These are phyloP conservation scores for Lecanicillium sp. DNA, from an alignment of 2,329 filamentous ascomycete species.

Conservation along the genomic window DNA sequence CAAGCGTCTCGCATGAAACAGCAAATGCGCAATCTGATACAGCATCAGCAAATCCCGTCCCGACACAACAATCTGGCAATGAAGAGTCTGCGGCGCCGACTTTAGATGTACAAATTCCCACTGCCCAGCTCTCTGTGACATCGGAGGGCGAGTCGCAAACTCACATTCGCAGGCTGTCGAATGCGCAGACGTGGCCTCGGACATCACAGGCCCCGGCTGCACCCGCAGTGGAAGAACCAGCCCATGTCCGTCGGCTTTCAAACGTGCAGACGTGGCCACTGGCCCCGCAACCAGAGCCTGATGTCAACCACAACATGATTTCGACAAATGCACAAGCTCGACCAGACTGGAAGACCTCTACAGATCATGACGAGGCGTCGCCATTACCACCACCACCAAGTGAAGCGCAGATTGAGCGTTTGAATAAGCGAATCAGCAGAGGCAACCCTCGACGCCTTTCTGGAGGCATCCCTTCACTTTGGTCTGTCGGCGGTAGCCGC, in stretches of 20 bases:
- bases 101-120: constrained; percentile 21
- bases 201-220: not conserved
- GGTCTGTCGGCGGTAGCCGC: constrained; percentile 28
- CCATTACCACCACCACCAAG: constrained; percentile 28
- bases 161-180: constrained; percentile 17
- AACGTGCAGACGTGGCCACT: constrained; percentile 40
- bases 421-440: constrained; percentile 29
- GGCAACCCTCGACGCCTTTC: constrained; percentile 33
- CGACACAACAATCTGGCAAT: constrained; percentile 5
- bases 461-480: constrained; percentile 31
- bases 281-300: constrained; percentile 15
- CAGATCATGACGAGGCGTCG: not conserved
- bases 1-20: too few relatives aligned
- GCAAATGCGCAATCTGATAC: constrained; percentile 8
- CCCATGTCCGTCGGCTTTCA: constrained; percentile 18
- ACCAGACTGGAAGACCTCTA: constrained; percentile 1
- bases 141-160: constrained; percentile 10
- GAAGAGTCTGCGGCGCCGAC: too few relatives aligned
- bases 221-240: not conserved
- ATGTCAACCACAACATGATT: too few relatives aligned
- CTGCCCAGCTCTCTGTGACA: constrained; percentile 13
- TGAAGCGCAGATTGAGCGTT: constrained; percentile 29
- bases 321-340: constrained; percentile 4
- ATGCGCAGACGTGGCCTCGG: constrained; percentile 38
- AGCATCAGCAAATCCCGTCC: constrained; percentile 9